Conservation (phyloP, 495 filamentous ascomycete genomes). For the Annulohypoxylon bovei region DNA sequence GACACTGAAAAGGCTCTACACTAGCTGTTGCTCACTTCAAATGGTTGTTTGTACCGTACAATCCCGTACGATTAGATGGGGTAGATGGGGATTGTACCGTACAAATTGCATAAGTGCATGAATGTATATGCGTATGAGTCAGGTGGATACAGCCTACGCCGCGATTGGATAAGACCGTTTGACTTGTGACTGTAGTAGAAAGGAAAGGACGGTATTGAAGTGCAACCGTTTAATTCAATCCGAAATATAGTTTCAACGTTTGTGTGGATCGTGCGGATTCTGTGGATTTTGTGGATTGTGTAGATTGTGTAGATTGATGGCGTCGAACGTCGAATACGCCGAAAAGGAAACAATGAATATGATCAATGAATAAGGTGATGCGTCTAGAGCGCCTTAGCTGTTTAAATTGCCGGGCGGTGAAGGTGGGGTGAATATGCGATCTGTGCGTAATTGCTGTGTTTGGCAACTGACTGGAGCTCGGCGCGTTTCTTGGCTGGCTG, state of each 20-base stretch:
- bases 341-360: neutral
- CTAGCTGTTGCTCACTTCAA: neutral
- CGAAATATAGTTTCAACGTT: neutral
- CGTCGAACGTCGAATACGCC: conserved; percentile 9
- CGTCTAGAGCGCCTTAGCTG: conserved; percentile 41
- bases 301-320: too few species aligned
- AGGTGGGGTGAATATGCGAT: conserved; percentile 42
- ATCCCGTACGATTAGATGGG: neutral
- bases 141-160: neutral
- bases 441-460: conserved; percentile 13
- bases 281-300: neutral
- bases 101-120: neutral
- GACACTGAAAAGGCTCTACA: neutral
- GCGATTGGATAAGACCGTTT: neutral
- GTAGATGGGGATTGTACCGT: neutral
- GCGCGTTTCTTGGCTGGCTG: neutral
- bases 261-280: neutral
- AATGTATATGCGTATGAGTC: neutral
- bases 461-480: conserved; percentile 6
- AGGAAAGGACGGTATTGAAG: neutral
- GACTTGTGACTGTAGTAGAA: neutral
- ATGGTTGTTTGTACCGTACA: neutral
- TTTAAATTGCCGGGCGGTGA: conserved; percentile 52
- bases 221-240: neutral
- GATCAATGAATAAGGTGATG: neutral